These are phyloP conservation scores for Rutstroemia sp. DNA, from an alignment of 2,329 filamentous ascomycete genomes.

Conservation along the genomic window DNA sequence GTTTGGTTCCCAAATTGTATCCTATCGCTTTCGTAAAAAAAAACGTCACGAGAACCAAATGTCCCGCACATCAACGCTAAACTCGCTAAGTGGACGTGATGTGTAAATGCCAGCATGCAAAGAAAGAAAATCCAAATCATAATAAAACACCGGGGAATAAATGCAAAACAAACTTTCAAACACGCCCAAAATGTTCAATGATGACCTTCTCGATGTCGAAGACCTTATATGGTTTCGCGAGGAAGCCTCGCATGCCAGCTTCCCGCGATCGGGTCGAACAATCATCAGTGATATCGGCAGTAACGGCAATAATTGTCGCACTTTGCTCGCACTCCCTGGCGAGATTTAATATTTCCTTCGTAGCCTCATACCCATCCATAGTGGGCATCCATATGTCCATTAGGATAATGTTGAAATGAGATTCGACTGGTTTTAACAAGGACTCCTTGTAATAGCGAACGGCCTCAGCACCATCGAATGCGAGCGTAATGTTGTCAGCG, in stretches of 20 bases:
- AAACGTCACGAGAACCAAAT: too few relatives aligned
- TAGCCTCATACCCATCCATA: constrained; percentile 66
- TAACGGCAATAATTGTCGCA: constrained; percentile 42
- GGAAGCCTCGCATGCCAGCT: constrained; percentile 47
- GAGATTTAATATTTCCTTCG: constrained; percentile 47
- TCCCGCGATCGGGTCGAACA: constrained; percentile 40
- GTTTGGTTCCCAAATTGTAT: too few relatives aligned
- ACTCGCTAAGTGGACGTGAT: too few relatives aligned
- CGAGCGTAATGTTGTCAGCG: constrained; percentile 46
- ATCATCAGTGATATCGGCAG: constrained; percentile 47
- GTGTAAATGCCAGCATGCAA: background rate
- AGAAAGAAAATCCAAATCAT: background rate
- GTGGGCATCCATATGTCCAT: constrained; percentile 74
- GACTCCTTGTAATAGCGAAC: constrained; percentile 50
- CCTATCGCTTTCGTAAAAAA: too few relatives aligned
- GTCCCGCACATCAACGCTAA: too few relatives aligned
- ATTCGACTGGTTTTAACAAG: constrained; percentile 24
- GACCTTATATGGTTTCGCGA: constrained; percentile 49
- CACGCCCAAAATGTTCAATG: constrained; percentile 20
- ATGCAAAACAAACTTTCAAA: background rate
- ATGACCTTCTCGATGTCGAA: constrained; percentile 46
- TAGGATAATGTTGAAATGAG: constrained; percentile 52
- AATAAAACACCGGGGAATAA: background rate
- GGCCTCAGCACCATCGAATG: constrained; percentile 61
- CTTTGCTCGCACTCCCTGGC: constrained; percentile 14